Evolutionary conservation across 2,329 filamentous ascomycete genomes (phyloP).

Genomic region (Colletotrichum sp.): DNA sequence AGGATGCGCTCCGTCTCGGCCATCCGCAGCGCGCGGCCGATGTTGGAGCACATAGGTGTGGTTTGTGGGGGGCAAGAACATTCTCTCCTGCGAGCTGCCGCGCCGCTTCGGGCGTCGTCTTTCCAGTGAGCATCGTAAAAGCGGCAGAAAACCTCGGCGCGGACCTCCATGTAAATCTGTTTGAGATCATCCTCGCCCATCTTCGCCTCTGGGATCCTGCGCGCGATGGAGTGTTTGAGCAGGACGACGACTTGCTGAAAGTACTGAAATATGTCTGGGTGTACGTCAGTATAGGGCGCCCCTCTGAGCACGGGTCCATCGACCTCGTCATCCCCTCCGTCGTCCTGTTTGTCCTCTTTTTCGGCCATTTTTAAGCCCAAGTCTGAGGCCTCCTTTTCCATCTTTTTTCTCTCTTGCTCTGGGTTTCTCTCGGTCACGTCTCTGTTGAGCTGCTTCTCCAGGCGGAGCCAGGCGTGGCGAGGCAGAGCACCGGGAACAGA

Average conservation of each 20-base stretch:
- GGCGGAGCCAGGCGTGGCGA: neutral
- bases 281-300: neutral
- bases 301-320: neutral
- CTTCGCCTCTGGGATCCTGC: neutral
- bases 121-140: neutral
- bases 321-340: neutral
- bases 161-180: neutral
- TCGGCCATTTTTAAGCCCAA: fast-evolving
- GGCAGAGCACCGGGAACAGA: neutral
- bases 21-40: too few relatives aligned
- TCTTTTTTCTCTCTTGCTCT: neutral
- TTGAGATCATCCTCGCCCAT: neutral
- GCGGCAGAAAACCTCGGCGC: neutral
- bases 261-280: neutral
- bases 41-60: too few relatives aligned
- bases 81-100: too few relatives aligned
- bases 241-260: neutral
- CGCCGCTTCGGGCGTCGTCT: too few relatives aligned
- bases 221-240: neutral
- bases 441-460: neutral
- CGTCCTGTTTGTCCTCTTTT: fast-evolving
- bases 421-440: neutral
- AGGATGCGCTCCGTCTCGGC: too few relatives aligned
- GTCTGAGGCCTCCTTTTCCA: neutral
- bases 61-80: too few relatives aligned